Evolutionary conservation across 192 early-diverging fungal species (phyloP).

Genomic region (Coemansia reversa): DNA sequence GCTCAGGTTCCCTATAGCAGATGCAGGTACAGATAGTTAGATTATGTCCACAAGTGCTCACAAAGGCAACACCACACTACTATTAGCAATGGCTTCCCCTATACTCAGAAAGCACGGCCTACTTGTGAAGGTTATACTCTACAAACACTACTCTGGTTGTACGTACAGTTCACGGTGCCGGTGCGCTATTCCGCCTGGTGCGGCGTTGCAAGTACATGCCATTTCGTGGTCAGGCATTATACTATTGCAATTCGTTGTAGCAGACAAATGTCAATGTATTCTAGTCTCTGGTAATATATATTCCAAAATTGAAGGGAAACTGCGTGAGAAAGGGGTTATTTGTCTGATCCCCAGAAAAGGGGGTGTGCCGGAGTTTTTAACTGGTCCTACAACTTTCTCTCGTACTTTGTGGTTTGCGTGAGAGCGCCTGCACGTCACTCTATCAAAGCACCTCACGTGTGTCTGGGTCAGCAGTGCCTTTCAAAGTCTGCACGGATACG

Average conservation of each 20-base stretch:
- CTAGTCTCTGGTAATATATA: not conserved
- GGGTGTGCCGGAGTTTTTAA: not conserved
- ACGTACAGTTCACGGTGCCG: conserved; percentile 53
- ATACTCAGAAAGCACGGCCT: not conserved
- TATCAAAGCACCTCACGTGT: conserved; percentile 4
- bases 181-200: conserved; percentile 44
- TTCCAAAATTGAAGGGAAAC: not conserved
- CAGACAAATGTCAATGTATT: not conserved
- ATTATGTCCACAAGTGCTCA: not conserved
- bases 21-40: not conserved
- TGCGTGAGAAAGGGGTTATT: not conserved
- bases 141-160: not conserved
- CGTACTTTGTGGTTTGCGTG: not conserved
- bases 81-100: not conserved
- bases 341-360: not conserved
- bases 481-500: conserved; percentile 17
- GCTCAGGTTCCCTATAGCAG: conserved; percentile 60
- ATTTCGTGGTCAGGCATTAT: conserved; percentile 49
- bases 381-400: not conserved
- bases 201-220: conserved; percentile 47
- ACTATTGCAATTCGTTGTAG: not conserved
- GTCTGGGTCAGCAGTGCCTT: not conserved
- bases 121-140: not conserved
- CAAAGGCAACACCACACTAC: not conserved
- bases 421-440: not conserved